Percentiles rank a stretch among this genome's conserved stretches.
These are phyloP conservation scores for Sordariomycetes sp. DNA, from an alignment of 2,329 filamentous ascomycete genomes.

Conservation along the genomic window DNA sequence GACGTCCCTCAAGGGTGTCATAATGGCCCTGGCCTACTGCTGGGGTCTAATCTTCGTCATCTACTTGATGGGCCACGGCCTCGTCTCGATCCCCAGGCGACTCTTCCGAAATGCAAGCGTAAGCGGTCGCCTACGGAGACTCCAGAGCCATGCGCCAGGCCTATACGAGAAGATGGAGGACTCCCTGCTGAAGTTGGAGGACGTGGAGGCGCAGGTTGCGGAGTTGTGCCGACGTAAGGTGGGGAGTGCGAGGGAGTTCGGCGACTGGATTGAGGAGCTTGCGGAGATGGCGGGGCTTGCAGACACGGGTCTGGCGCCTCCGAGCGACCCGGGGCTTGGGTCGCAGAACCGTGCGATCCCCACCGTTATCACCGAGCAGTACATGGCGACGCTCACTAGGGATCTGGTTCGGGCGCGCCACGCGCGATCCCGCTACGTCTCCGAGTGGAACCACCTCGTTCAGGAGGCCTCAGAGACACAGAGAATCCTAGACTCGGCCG, in stretches of 20 bases:
- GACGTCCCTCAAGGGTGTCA: constrained; percentile 64
- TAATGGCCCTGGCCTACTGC: constrained; percentile 91
- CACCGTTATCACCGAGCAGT: constrained; percentile 82
- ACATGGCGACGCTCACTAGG: constrained; percentile 80
- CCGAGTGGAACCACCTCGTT: constrained; percentile 77
- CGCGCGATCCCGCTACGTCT: constrained; percentile 68
- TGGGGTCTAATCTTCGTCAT: constrained; percentile 89
- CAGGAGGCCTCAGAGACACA: constrained; percentile 66
- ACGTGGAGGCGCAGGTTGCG: constrained; percentile 68
- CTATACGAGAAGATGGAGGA: constrained; percentile 84
- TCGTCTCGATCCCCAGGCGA: constrained; percentile 79
- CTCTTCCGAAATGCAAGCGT: constrained; percentile 73
- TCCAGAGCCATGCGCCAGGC: constrained; percentile 71
- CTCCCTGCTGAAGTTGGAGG: constrained; percentile 66
- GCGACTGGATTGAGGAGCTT: constrained; percentile 94
- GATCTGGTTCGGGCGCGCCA: constrained; percentile 75
- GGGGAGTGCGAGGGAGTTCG: constrained; percentile 62
- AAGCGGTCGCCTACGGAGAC: constrained; percentile 58
- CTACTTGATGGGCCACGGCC: constrained; percentile 93
- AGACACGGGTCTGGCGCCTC: constrained; percentile 42
- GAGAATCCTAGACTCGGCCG: constrained; percentile 71
- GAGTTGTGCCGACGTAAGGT: constrained; percentile 75
- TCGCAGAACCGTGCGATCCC: constrained; percentile 46
- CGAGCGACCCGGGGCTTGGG: constrained; percentile 22
- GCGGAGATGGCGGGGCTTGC: constrained; percentile 64